Conservation (phyloP, 257 asterid genomes). For the Cinchona pubescens region DNA sequence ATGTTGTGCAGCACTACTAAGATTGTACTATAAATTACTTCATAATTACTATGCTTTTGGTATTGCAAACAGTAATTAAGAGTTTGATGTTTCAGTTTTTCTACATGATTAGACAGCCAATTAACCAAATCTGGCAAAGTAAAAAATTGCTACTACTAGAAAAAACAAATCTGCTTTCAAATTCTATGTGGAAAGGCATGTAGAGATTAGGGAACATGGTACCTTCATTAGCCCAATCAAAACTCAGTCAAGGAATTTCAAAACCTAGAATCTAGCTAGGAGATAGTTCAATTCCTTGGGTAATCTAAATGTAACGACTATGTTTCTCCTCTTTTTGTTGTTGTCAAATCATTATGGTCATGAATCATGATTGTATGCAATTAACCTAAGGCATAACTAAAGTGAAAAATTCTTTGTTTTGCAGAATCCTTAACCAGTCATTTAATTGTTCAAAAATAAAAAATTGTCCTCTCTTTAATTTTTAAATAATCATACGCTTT, state of each 20-base stretch:
- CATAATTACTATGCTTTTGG: conserved; percentile 26
- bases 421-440: too few species aligned
- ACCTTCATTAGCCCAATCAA: conserved; percentile 22
- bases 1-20: conserved; percentile 34
- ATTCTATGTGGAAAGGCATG: conserved; percentile 27
- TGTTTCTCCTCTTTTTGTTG: conserved; percentile 35
- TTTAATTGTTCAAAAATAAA: too few species aligned
- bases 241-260: conserved; percentile 49
- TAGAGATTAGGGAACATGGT: conserved; percentile 26
- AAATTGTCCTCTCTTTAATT: too few species aligned
- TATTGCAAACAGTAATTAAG: not conserved
- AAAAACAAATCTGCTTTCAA: conserved; percentile 27
- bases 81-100: conserved; percentile 18
- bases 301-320: conserved; percentile 13
- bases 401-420: too few species aligned
- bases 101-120: conserved; percentile 34
- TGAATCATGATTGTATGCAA: conserved; percentile 24
- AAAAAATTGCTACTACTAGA: not conserved
- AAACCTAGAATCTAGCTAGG: conserved; percentile 50
- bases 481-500: too few species aligned
- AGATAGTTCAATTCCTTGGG: conserved; percentile 6
- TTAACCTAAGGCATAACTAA: conserved; percentile 3
- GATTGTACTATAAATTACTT: not conserved
- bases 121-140: conserved; percentile 17
- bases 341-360: conserved; percentile 47